Evolutionary conservation across 1,139 yeast genomes (phyloP).

Genomic region (Pichia kudriavzevii): DNA sequence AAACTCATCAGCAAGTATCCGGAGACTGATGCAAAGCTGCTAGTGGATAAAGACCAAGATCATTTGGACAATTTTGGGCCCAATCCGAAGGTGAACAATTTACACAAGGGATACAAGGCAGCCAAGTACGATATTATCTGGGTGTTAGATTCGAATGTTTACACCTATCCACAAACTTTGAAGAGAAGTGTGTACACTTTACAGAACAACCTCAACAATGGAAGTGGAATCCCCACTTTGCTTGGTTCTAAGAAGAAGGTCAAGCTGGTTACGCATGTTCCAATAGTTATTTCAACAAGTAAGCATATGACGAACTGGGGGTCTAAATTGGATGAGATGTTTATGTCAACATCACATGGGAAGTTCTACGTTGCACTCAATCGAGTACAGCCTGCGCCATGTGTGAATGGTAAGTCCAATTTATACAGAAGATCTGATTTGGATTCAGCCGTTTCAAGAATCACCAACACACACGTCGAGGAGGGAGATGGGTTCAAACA

Average conservation of each 20-base stretch:
- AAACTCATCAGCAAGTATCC: constrained; percentile 48
- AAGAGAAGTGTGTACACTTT: constrained; percentile 52
- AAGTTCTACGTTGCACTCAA: constrained; percentile 78
- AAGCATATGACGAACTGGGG: constrained; percentile 36
- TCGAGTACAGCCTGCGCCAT: constrained; percentile 72
- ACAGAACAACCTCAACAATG: constrained; percentile 18
- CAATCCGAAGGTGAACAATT: constrained; percentile 82
- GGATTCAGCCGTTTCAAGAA: constrained; percentile 50
- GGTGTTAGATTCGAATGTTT: constrained; percentile 86
- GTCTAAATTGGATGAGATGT: constrained; percentile 79
- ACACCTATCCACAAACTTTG: constrained; percentile 63
- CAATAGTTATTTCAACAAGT: constrained; percentile 25
- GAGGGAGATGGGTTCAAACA: constrained; percentile 49
- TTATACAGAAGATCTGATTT: constrained; percentile 63
- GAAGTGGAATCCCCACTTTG: constrained; percentile 4
- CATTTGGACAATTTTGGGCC: constrained; percentile 60
- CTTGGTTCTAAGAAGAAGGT: constrained; percentile 34
- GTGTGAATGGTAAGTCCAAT: constrained; percentile 91
- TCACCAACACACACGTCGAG: constrained; percentile 14
- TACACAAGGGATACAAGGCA: constrained; percentile 63
- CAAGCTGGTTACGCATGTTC: constrained; percentile 69
- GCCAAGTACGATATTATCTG: constrained; percentile 73
- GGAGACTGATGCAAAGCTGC: constrained; percentile 48
- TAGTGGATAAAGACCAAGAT: constrained; percentile 33
- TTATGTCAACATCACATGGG: constrained; percentile 73